Evolutionary conservation across 208 protist species (phyloP).

Genomic region (Leishmania aethiopica): DNA sequence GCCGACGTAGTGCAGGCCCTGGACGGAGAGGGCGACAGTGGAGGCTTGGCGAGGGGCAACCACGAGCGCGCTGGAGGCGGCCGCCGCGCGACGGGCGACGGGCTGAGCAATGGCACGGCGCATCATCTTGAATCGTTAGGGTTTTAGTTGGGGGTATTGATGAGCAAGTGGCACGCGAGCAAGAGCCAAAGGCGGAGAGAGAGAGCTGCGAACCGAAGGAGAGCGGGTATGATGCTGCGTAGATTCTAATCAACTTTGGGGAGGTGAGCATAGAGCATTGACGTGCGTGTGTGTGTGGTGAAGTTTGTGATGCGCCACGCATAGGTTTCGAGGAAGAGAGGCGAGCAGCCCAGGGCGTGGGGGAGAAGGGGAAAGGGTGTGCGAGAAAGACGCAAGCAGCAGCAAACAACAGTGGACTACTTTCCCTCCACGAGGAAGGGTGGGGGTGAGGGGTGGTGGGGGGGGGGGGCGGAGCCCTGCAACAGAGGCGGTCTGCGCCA

Average conservation of each 20-base stretch:
- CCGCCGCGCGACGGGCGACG: slow-evolving; percentile 36
- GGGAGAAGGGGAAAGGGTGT: background rate
- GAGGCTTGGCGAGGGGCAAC: slow-evolving; percentile 49
- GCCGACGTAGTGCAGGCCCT: slow-evolving; percentile 80
- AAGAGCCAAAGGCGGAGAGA: background rate
- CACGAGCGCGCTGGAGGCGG: slow-evolving; percentile 43
- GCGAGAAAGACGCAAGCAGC: background rate
- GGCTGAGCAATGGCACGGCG: slow-evolving; percentile 55
- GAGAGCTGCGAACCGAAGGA: background rate
- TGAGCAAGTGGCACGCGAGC: background rate
- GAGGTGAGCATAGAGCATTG: background rate
- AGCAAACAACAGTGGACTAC: background rate
- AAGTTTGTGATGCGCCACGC: background rate
- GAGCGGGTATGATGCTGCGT: background rate
- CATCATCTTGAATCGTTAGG: slow-evolving; percentile 48
- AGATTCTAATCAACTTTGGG: background rate
- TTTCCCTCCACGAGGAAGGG: background rate
- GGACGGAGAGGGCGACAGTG: slow-evolving; percentile 70
- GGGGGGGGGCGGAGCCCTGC: too few species aligned
- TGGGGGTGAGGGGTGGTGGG: background rate
- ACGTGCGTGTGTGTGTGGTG: slow-evolving; percentile 3
- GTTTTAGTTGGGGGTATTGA: background rate
- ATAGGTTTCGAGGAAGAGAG: background rate
- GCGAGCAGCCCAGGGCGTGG: background rate
- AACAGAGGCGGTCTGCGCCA: background rate